A percentile compares a stretch with the other conserved stretches of the same genome.
Evolutionary conservation across 1,284 basidiomycete species (phyloP).

Genomic region (Lentinula novae-zelandiae): DNA sequence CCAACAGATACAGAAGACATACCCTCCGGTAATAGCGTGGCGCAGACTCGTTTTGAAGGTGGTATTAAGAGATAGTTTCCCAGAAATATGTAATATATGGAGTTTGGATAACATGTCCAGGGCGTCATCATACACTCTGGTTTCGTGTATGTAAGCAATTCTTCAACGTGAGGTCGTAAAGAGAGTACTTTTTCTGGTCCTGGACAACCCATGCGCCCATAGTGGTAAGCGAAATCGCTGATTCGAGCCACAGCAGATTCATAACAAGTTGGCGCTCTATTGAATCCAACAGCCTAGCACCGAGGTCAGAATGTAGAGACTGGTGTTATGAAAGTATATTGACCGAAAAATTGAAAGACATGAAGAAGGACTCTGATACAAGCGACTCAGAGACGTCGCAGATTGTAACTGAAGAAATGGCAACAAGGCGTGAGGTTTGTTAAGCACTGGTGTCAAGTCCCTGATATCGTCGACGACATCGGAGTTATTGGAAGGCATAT

Average conservation of each 20-base stretch:
- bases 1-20: constrained; percentile 27
- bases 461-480: constrained; percentile 1
- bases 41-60: constrained; percentile 80
- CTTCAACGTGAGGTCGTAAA: constrained; percentile 13
- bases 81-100: constrained; percentile 68
- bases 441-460: background rate
- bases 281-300: constrained; percentile 73
- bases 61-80: constrained; percentile 66
- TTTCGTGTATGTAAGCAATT: constrained; percentile 13
- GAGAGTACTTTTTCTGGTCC: constrained; percentile 64
- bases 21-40: constrained; percentile 93
- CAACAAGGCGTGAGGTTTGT: constrained; percentile 57
- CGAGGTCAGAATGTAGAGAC: constrained; percentile 18
- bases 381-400: constrained; percentile 75
- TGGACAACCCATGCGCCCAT: constrained; percentile 84
- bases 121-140: constrained; percentile 71
- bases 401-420: constrained; percentile 87
- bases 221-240: constrained; percentile 63
- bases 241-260: constrained; percentile 90
- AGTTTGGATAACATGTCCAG: constrained; percentile 65
- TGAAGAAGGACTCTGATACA: constrained; percentile 89
- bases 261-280: constrained; percentile 90
- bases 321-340: constrained; percentile 2
- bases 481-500: background rate
- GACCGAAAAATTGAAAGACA: constrained; percentile 94